Evolutionary conservation across 2,329 filamentous ascomycete genomes (phyloP).

Genomic region (Aureobasidium sp.): DNA sequence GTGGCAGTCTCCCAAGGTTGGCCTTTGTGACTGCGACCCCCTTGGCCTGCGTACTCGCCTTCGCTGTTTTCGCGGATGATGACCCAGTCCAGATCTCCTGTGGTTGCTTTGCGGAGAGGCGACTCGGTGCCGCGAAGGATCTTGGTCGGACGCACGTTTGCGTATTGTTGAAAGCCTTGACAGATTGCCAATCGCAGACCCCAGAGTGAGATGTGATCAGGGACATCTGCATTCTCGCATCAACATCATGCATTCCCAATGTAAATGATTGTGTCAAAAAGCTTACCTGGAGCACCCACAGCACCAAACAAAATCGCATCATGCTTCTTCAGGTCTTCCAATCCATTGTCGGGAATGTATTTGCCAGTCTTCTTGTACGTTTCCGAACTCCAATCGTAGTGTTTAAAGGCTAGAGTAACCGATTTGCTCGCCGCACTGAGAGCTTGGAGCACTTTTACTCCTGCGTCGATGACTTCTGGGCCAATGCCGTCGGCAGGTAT

Average conservation of each 20-base stretch:
- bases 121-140: constrained; percentile 53
- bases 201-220: constrained; percentile 51
- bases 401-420: constrained; percentile 53
- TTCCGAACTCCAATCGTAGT: constrained; percentile 60
- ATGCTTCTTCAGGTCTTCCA: constrained; percentile 49
- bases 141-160: constrained; percentile 51
- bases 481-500: constrained; percentile 66
- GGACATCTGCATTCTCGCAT: constrained; percentile 34
- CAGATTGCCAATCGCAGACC: constrained; percentile 48
- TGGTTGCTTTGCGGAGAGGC: constrained; percentile 45
- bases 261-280: neutral
- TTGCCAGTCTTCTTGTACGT: constrained; percentile 57
- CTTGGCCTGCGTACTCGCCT: constrained; percentile 58
- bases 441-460: constrained; percentile 52
- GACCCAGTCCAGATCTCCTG: constrained; percentile 57
- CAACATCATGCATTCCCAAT: neutral
- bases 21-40: constrained; percentile 52
- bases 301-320: constrained; percentile 63
- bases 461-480: constrained; percentile 57
- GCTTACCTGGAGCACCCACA: constrained; percentile 51
- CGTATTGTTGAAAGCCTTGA: constrained; percentile 48
- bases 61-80: constrained; percentile 61
- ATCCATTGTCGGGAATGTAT: constrained; percentile 55
- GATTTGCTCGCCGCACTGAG: constrained; percentile 41
- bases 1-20: constrained; percentile 54